These are phyloP conservation scores for Tolypocladium album DNA, from an alignment of 2,329 filamentous ascomycete genomes.

Conservation along the genomic window DNA sequence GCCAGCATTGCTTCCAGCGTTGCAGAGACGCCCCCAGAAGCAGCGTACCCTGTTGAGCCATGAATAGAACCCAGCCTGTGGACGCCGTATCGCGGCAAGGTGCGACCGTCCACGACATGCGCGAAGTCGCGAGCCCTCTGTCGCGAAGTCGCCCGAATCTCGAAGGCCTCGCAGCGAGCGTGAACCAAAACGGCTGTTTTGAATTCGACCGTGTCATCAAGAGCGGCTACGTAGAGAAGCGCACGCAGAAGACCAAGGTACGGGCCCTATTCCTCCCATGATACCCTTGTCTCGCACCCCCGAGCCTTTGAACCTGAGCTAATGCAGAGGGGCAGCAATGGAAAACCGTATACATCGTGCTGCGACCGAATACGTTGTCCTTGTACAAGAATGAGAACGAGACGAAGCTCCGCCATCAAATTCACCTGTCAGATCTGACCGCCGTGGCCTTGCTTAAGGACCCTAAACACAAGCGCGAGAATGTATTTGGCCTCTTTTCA, in stretches of 20 bases:
- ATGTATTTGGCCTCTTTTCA: constrained; percentile 89
- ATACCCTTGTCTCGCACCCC: not conserved
- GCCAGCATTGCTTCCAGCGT: not conserved
- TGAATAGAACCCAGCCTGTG: constrained; percentile 11
- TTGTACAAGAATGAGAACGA: constrained; percentile 91
- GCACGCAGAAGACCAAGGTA: constrained; percentile 91
- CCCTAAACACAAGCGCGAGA: constrained; percentile 73
- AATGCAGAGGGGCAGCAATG: constrained; percentile 51
- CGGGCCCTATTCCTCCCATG: constrained; percentile 8
- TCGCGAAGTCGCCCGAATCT: constrained; percentile 24
- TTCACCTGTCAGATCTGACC: constrained; percentile 81
- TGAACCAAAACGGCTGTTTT: constrained; percentile 92
- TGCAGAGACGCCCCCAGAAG: not conserved
- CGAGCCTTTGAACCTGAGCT: constrained; percentile 3
- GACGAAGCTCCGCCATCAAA: constrained; percentile 77
- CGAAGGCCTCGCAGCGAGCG: constrained; percentile 61
- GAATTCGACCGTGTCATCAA: constrained; percentile 93
- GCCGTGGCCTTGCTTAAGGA: constrained; percentile 84
- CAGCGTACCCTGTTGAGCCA: not conserved
- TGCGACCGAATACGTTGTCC: constrained; percentile 81
- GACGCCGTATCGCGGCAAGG: constrained; percentile 2
- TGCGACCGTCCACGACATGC: constrained; percentile 1
- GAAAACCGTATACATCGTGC: constrained; percentile 81
- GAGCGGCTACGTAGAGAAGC: constrained; percentile 74
- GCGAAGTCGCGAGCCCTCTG: constrained; percentile 9